Base-by-base conservation (phyloP, 768 basidiomycete genomes). In the Termitomyces sp. region DNA sequence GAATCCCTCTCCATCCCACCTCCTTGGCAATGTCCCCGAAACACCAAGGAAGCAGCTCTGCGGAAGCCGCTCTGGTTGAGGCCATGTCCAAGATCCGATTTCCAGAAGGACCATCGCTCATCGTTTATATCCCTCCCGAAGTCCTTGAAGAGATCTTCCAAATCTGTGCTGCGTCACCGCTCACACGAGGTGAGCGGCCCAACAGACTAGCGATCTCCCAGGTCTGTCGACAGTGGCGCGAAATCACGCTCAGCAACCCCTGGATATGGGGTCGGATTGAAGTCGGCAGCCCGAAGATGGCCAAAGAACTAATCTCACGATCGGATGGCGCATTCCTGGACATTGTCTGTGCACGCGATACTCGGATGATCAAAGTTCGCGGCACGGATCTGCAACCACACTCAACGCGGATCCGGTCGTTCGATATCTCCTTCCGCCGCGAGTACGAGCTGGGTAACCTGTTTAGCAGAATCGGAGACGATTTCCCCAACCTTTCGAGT, bases 191-290 rank as follows among this genome's bases (percentile, higher is more conserved):
- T 5, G 61, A 62, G 35, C 48, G 47, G 18, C 57, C 57, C 20
- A 55, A 60, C 16, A 52, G 61, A 40, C 36, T 62, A 28, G 57
- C 57, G 18, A 56, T 62, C n/a, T 59, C 54, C 33, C 61, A 62
- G 33, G 57, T 59, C 50, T 59, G 54, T 44, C 50, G 36, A 26
- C 54, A 56, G 13, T 61, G 61, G 61, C 61, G 61, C 7, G 5
- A 18, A 32, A 55, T 61, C 30, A 49, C 61, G 10, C 47, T 61
- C 28, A 50, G n/a, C 23, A 35, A 51, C 18, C 61, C 61, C 3
- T 58, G 52, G 54, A 50, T 62, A n/a, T 62, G 61, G 54, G 57
- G 50, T 5, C 50, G 55, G 26, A 56, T 59, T 7, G 58, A 62
- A 26, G 50, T 48, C 5, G 50, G 56, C 44, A 50, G 36, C 32